Conservation (phyloP, 345 rosid species). For the Erucastrum elatum region DNA sequence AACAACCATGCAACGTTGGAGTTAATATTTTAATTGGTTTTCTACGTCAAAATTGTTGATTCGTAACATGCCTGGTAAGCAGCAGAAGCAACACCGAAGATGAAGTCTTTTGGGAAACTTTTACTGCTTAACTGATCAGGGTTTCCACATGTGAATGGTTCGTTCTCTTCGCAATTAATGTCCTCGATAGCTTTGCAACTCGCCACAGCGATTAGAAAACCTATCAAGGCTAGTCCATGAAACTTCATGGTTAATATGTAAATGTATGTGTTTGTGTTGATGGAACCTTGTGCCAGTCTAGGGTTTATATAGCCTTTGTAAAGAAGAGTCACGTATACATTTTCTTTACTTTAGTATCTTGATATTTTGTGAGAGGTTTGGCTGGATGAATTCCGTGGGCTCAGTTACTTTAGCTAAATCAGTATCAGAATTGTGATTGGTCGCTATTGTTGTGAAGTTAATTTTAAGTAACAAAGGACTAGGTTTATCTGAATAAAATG, state of each 20-base stretch:
- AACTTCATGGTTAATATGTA: not conserved
- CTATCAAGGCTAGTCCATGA: not conserved
- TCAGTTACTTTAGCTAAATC: not conserved
- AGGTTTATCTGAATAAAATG: not conserved
- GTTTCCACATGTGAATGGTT: not conserved
- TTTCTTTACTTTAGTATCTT: not conserved
- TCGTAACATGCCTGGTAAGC: not conserved
- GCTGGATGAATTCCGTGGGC: not conserved
- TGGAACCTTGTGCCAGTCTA: not conserved
- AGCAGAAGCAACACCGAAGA: not conserved
- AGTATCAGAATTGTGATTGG: not conserved
- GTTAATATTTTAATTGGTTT: not conserved
- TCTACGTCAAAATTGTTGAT: not conserved
- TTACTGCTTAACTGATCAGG: not conserved
- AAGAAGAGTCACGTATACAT: not conserved
- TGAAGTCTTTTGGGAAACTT: not conserved
- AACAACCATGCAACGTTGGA: not conserved
- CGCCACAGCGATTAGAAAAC: not conserved
- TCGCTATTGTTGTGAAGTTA: not conserved
- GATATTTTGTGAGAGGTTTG: not conserved
- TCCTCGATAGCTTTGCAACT: not conserved
- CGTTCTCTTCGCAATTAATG: not conserved
- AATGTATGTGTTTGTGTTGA: not conserved
- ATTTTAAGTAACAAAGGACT: not conserved
- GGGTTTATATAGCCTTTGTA: not conserved